Conservation (phyloP, 495 filamentous ascomycete species). For the Friedmanniomyces endolithicus region DNA sequence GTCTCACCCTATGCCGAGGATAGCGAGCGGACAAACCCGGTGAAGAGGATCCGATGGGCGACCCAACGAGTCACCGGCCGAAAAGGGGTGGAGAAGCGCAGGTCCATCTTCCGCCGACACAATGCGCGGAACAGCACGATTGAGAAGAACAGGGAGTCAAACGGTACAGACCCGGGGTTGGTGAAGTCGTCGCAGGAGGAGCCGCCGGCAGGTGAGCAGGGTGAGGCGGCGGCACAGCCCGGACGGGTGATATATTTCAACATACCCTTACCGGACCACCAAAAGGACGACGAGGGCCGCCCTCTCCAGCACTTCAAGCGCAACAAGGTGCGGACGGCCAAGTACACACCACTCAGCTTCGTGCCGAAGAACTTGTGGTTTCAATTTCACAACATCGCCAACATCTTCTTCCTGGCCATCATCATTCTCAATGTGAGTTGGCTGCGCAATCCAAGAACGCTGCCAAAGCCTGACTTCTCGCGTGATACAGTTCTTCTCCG, state of each 20-base stretch:
- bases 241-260: conserved; percentile 70
- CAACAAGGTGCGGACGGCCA: conserved; percentile 96
- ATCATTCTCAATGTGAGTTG: conserved; percentile 81
- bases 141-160: conserved; percentile 66
- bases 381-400: conserved; percentile 98
- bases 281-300: conserved; percentile 71
- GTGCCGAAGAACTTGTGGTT: conserved; percentile 95
- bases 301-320: conserved; percentile 58
- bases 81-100: conserved; percentile 65
- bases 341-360: conserved; percentile 92
- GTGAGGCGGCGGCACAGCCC: neutral
- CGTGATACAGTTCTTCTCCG: conserved; percentile 70
- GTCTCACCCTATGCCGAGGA: conserved; percentile 20
- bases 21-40: conserved; percentile 25
- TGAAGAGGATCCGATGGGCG: conserved; percentile 81
- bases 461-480: conserved; percentile 1
- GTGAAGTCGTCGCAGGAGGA: conserved; percentile 28
- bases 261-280: conserved; percentile 60
- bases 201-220: conserved; percentile 22
- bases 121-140: conserved; percentile 48
- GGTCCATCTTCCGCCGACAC: conserved; percentile 69
- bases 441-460: neutral
- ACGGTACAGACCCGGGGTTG: conserved; percentile 33
- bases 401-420: conserved; percentile 94
- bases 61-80: conserved; percentile 67